These are phyloP conservation scores for Beverwykella pulmonaria DNA, from an alignment of 495 filamentous ascomycete species.

Conservation along the genomic window DNA sequence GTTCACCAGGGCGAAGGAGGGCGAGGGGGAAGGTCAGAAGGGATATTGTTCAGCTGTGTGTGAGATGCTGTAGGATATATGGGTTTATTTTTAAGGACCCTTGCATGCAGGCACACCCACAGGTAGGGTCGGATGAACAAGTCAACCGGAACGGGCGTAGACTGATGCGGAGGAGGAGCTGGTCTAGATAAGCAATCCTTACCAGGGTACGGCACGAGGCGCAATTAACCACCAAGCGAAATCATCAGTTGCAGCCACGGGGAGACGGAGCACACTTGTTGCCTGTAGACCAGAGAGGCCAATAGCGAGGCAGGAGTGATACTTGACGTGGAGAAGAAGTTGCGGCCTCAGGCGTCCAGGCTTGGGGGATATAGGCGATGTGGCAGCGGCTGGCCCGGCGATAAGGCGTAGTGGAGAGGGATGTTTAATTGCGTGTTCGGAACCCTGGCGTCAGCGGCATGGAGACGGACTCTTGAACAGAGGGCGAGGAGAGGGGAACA, in stretches of 20 bases:
- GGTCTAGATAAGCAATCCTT: slow-evolving; percentile 28
- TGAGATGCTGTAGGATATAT: slow-evolving; percentile 29
- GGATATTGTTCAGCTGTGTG: slow-evolving; percentile 17
- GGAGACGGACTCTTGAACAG: background rate
- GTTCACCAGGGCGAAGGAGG: background rate
- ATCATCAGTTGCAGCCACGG: slow-evolving; percentile 14
- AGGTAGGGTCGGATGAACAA: slow-evolving; percentile 10
- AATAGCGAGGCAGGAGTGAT: slow-evolving; percentile 15
- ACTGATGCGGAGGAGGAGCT: slow-evolving; percentile 16
- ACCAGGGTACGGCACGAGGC: slow-evolving; percentile 12
- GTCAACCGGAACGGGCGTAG: slow-evolving; percentile 8
- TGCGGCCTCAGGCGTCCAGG: background rate
- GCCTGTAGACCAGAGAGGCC: background rate
- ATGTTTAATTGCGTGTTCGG: slow-evolving; percentile 6
- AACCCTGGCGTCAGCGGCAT: slow-evolving; percentile 6
- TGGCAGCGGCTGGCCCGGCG: slow-evolving; percentile 4
- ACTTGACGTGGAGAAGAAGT: background rate
- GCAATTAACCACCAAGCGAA: slow-evolving; percentile 29
- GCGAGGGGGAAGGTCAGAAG: slow-evolving; percentile 1
- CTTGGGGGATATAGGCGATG: background rate
- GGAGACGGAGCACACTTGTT: background rate
- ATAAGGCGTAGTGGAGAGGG: slow-evolving; percentile 18
- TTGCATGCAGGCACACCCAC: slow-evolving; percentile 32
- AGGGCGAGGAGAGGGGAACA: background rate
- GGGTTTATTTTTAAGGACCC: slow-evolving; percentile 34